A percentile compares a stretch with the other conserved stretches of the same genome.
Evolutionary conservation across 306 rosid species (phyloP).

Genomic region (apple (Malus domestica)): DNA sequence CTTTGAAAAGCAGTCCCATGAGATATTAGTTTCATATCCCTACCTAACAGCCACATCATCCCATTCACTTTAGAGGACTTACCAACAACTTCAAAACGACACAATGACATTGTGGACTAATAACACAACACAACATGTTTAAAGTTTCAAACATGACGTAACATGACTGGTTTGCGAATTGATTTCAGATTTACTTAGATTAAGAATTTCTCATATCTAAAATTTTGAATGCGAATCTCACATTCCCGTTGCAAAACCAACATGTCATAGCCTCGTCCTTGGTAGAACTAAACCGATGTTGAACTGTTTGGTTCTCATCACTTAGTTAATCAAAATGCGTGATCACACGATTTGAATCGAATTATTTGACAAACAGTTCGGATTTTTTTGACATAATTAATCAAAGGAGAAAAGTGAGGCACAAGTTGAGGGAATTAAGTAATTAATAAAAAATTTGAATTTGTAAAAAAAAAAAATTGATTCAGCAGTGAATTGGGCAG

Average conservation of each 20-base stretch:
- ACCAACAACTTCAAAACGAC: background rate
- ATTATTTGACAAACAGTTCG: background rate
- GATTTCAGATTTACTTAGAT: background rate
- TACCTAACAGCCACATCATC: background rate
- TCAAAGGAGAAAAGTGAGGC: too few species aligned
- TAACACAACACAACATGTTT: background rate
- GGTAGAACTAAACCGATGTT: background rate
- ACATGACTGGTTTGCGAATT: background rate
- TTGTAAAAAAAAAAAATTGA: too few species aligned
- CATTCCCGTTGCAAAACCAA: background rate
- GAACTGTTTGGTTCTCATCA: background rate
- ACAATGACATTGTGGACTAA: fast-evolving
- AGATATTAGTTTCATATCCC: background rate
- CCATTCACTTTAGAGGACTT: background rate
- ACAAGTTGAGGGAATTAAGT: too few species aligned
- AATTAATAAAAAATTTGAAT: too few species aligned
- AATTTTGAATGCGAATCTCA: too few species aligned
- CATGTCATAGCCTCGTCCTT: background rate
- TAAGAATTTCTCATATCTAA: too few species aligned
- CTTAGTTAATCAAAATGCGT: too few species aligned
- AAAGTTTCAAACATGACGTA: background rate
- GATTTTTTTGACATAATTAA: background rate
- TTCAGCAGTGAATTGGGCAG: too few species aligned
- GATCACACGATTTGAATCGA: too few species aligned
- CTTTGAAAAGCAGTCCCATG: background rate